phyloP scores from a whole-genome alignment of 2,329 filamentous ascomycete genomes.

The Rhynchosporium agropyri region DNA sequence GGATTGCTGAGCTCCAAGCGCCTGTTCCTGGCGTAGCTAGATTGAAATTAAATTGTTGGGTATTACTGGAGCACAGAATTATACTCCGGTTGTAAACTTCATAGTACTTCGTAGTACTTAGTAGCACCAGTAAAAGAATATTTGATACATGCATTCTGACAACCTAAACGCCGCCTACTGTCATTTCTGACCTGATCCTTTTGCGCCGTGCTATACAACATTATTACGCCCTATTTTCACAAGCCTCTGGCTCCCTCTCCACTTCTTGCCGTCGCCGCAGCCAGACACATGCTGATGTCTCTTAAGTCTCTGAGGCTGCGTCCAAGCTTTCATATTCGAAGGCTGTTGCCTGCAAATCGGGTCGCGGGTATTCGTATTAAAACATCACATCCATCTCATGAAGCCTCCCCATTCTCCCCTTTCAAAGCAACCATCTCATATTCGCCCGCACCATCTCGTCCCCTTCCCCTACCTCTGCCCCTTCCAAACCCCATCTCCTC shows the following conservation, averaged over 20 bases:
- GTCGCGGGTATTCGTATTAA: neutral
- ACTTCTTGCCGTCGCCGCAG: neutral
- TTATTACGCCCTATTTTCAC: neutral
- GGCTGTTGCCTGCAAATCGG: too few relatives aligned
- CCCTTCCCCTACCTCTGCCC: slow-evolving; percentile 55
- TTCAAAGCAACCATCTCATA: slow-evolving; percentile 68
- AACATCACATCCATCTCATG: slow-evolving; percentile 10
- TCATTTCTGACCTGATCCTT: slow-evolving; percentile 19
- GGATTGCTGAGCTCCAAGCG: slow-evolving; percentile 6
- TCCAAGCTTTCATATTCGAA: too few relatives aligned
- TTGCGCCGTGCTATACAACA: slow-evolving; percentile 27
- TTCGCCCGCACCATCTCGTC: slow-evolving; percentile 57
- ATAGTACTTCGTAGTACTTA: too few relatives aligned
- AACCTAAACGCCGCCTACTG: slow-evolving; percentile 31
- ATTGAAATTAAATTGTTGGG: slow-evolving; percentile 7
- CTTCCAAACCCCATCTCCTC: slow-evolving; percentile 45
- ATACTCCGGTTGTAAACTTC: too few relatives aligned
- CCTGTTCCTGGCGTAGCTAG: neutral
- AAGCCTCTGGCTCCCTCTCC: too few relatives aligned
- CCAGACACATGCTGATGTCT: neutral
- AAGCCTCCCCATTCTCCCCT: slow-evolving; percentile 35
- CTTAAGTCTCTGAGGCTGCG: too few relatives aligned
- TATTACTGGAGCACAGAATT: neutral
- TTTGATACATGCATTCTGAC: slow-evolving; percentile 16
- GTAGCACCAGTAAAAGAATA: slow-evolving; percentile 6